phyloP scores from a whole-genome alignment of 352 stramenopile species.

The Aphanomyces stellatus region DNA sequence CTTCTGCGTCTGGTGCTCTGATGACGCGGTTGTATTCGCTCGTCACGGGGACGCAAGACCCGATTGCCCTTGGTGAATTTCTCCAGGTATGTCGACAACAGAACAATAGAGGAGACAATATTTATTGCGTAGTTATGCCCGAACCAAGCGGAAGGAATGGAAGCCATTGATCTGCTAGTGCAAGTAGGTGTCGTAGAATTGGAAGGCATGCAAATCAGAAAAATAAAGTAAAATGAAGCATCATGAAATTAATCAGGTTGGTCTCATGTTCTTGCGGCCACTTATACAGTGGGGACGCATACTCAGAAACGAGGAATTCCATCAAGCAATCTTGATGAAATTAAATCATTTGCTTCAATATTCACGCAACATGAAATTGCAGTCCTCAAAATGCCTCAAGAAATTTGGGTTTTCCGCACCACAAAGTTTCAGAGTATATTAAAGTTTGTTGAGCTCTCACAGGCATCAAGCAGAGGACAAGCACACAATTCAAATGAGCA shows the following conservation, averaged over 20 bases:
- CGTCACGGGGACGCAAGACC: background rate
- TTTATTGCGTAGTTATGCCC: conserved; percentile 3
- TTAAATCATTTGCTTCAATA: conserved; percentile 13
- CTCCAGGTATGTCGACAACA: background rate
- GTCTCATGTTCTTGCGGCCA: too few species aligned
- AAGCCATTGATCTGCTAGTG: background rate
- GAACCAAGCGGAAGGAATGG: background rate
- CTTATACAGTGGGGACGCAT: too few species aligned
- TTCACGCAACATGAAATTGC: background rate
- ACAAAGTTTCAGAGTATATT: conserved; percentile 27
- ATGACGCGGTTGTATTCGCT: background rate
- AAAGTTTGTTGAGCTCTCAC: conserved; percentile 25
- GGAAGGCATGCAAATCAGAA: background rate
- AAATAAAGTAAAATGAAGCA: background rate
- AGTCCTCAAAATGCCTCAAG: conserved; percentile 20
- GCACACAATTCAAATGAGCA: background rate
- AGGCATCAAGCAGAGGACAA: background rate
- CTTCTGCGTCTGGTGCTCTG: background rate
- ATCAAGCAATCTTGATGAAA: background rate
- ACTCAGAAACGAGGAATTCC: conserved; percentile 15
- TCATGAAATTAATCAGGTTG: conserved; percentile 7
- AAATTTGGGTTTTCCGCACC: conserved; percentile 23
- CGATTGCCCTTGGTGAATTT: background rate
- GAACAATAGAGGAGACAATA: background rate
- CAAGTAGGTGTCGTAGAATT: background rate